phyloP scores from a whole-genome alignment of 768 basidiomycete genomes.

The Dentipellis fragilis region DNA sequence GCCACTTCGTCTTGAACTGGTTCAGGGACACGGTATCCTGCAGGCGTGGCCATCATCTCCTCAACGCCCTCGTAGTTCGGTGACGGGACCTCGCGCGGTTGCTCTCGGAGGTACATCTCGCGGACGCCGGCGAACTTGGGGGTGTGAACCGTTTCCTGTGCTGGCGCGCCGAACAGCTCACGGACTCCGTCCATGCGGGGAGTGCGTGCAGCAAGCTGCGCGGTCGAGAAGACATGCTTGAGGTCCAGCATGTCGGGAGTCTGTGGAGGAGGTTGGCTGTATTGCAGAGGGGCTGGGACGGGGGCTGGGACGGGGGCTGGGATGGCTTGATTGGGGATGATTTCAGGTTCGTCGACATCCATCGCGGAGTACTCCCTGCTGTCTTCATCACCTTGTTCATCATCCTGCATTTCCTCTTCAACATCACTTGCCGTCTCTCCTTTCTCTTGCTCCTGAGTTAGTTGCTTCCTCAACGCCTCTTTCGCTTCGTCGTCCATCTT shows the following conservation, averaged over 20 bases:
- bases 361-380: constrained; percentile 34
- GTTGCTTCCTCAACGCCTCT: constrained; percentile 12
- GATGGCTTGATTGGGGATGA: constrained; percentile 19
- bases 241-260: constrained; percentile 21
- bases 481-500: constrained; percentile 11
- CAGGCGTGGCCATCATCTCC: constrained; percentile 23
- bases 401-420: constrained; percentile 6
- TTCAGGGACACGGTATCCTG: constrained; percentile 14
- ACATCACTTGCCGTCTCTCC: neutral
- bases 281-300: neutral
- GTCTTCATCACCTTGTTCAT: constrained; percentile 18
- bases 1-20: constrained; percentile 2
- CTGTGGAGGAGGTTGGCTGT: constrained; percentile 6
- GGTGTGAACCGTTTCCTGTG: constrained; percentile 16
- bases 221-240: neutral
- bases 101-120: constrained; percentile 20
- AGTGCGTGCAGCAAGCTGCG: constrained; percentile 5
- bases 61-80: constrained; percentile 20
- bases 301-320: no score
- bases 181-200: constrained; percentile 23
- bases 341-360: constrained; percentile 27
- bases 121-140: constrained; percentile 26
- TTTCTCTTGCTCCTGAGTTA: constrained; percentile 6
- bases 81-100: constrained; percentile 12
- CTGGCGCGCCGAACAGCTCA: constrained; percentile 20